phyloP scores from a whole-genome alignment of 331 rosid genomes.

The Spiraea crenata region DNA sequence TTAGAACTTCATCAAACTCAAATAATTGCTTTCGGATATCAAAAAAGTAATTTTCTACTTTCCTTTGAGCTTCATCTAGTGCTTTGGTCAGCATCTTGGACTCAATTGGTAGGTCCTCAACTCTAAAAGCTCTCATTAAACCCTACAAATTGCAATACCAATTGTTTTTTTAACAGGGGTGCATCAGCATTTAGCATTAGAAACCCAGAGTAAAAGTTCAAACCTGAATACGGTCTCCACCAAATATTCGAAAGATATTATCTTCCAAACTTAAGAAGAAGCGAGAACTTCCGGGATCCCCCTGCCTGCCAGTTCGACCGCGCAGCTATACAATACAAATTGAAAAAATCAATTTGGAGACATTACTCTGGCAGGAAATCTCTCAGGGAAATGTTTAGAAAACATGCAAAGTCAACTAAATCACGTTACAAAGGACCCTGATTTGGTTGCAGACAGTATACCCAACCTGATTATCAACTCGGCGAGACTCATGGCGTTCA shows the following conservation, averaged over 20 bases:
- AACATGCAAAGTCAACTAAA: conserved; percentile 3
- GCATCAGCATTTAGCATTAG: conserved; percentile 19
- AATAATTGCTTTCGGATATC: conserved; percentile 95
- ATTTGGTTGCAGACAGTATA: background rate
- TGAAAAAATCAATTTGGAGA: conserved; percentile 21
- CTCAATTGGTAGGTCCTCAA: conserved; percentile 95
- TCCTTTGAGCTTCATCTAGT: conserved; percentile 96
- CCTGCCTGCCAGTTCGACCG: conserved; percentile 96
- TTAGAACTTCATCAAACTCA: conserved; percentile 91
- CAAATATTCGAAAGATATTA: conserved; percentile 91
- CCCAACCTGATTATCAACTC: conserved; percentile 89
- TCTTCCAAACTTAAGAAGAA: conserved; percentile 98
- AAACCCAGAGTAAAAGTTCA: conserved; percentile 15
- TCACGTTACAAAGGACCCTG: background rate
- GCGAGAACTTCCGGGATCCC: conserved; percentile 97
- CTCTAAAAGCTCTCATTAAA: conserved; percentile 94
- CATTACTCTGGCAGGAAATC: conserved; percentile 11
- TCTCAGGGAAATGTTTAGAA: background rate
- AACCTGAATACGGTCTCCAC: conserved; percentile 96
- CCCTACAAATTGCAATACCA: conserved; percentile 54
- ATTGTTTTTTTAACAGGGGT: conserved; percentile 16
- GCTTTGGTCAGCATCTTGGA: conserved; percentile 98
- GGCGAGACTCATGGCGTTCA: conserved; percentile 94
- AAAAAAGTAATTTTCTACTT: conserved; percentile 94
- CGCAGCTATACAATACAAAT: conserved; percentile 59